Percentiles rank a stretch among this genome's conserved stretches.
phyloP scores from a whole-genome alignment of 2,329 filamentous ascomycete genomes.

The Ophiostoma sp. region DNA sequence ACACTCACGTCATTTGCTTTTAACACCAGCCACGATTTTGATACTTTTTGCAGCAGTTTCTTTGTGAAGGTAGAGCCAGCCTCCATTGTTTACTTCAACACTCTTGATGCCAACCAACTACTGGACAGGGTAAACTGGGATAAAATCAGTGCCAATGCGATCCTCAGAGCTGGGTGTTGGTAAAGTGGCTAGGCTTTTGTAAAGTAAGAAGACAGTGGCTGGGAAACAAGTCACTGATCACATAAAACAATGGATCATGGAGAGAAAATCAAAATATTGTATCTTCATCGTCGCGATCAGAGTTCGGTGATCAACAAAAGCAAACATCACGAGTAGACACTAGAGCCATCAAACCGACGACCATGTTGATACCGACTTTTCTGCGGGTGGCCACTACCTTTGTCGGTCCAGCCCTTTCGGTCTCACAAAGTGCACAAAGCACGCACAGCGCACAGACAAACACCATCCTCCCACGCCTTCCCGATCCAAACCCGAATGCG shows the following conservation, averaged over 20 bases:
- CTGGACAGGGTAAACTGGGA: background rate
- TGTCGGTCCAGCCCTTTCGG: background rate
- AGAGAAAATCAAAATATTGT: background rate
- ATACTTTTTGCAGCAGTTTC: background rate
- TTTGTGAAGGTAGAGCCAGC: background rate
- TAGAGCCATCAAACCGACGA: background rate
- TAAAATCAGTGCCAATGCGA: background rate
- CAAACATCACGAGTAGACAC: background rate
- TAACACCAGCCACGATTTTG: background rate
- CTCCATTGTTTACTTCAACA: background rate
- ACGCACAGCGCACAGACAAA: background rate
- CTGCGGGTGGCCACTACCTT: background rate
- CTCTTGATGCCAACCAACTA: background rate
- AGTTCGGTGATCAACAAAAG: background rate
- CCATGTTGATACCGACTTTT: conserved; percentile 7
- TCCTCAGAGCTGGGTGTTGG: background rate
- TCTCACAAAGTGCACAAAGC: background rate
- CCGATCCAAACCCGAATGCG: background rate
- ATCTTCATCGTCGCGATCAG: too few relatives aligned
- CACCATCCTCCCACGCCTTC: background rate
- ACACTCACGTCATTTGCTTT: background rate
- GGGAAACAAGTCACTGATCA: background rate
- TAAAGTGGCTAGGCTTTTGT: background rate
- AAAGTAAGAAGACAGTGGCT: background rate
- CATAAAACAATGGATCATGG: background rate